phyloP scores from a whole-genome alignment of 495 filamentous ascomycete species.

The Delitschia confertaspora region DNA sequence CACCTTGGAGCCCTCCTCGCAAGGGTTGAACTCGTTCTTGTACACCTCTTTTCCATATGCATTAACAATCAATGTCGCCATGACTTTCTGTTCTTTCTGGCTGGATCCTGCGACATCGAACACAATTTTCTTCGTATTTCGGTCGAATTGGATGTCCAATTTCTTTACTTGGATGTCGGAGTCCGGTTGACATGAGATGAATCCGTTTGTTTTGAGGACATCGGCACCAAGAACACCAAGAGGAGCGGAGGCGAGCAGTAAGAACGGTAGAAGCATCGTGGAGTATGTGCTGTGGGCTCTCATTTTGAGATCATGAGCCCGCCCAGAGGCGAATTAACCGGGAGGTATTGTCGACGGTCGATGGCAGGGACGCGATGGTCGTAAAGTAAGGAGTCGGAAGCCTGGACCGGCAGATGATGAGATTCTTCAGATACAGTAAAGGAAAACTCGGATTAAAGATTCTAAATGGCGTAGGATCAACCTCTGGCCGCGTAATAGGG shows the following conservation, averaged over 20 bases:
- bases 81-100: slow-evolving; percentile 66
- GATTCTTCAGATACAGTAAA: slow-evolving; percentile 6
- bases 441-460: slow-evolving; percentile 18
- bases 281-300: slow-evolving; percentile 23
- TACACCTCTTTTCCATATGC: slow-evolving; percentile 86
- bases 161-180: slow-evolving; percentile 61
- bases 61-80: slow-evolving; percentile 64
- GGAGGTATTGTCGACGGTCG: background rate
- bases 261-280: slow-evolving; percentile 28
- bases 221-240: slow-evolving; percentile 49
- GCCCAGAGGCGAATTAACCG: slow-evolving; percentile 22
- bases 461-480: slow-evolving; percentile 25
- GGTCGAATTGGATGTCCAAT: slow-evolving; percentile 72
- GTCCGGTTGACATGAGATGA: slow-evolving; percentile 61
- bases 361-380: background rate
- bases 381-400: background rate
- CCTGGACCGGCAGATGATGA: background rate
- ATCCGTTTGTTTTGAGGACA: slow-evolving; percentile 70
- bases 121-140: slow-evolving; percentile 55
- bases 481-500: slow-evolving; percentile 20
- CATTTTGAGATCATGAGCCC: slow-evolving; percentile 13
- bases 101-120: slow-evolving; percentile 84
- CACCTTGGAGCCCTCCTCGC: slow-evolving; percentile 55
- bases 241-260: slow-evolving; percentile 37
- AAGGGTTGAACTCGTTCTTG: slow-evolving; percentile 73